Conservation (phyloP, 352 stramenopile species). For the Phytopythium vexans region DNA sequence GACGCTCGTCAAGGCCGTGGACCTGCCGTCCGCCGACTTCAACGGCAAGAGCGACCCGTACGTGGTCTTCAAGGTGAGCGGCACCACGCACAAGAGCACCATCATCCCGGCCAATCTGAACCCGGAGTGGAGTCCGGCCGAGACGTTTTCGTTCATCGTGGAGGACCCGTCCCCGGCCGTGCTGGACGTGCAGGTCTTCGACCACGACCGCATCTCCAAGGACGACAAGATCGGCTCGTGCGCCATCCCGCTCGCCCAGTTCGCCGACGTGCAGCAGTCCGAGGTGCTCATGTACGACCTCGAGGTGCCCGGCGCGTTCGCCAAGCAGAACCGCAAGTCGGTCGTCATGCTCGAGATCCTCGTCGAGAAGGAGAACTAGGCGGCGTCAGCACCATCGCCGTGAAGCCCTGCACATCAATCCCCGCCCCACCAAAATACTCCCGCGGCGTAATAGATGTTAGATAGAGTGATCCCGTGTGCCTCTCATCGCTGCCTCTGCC, state of each 20-base stretch:
- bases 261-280: slow-evolving; percentile 32
- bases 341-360: slow-evolving; percentile 74
- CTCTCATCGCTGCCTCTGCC: too few relatives aligned
- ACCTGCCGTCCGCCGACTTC: slow-evolving; percentile 71
- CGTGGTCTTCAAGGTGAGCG: slow-evolving; percentile 67
- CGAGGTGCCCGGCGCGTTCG: slow-evolving; percentile 39
- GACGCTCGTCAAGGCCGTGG: slow-evolving; percentile 62
- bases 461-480: too few relatives aligned
- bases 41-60: slow-evolving; percentile 87
- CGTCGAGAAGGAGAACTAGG: slow-evolving; percentile 53
- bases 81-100: slow-evolving; percentile 67
- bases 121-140: slow-evolving; percentile 60
- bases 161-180: slow-evolving; percentile 50
- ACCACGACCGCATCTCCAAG: slow-evolving; percentile 72
- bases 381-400: background rate
- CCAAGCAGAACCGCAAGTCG: slow-evolving; percentile 68
- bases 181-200: slow-evolving; percentile 65
- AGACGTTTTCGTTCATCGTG: slow-evolving; percentile 64
- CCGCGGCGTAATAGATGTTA: background rate
- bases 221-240: slow-evolving; percentile 77
- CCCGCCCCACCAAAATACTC: background rate
- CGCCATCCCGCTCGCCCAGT: slow-evolving; percentile 44
- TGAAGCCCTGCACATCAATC: background rate
- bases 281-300: slow-evolving; percentile 72
- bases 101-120: slow-evolving; percentile 54